phyloP scores from a whole-genome alignment of 1,284 basidiomycete genomes.

The Ceratobasidium sp. region DNA sequence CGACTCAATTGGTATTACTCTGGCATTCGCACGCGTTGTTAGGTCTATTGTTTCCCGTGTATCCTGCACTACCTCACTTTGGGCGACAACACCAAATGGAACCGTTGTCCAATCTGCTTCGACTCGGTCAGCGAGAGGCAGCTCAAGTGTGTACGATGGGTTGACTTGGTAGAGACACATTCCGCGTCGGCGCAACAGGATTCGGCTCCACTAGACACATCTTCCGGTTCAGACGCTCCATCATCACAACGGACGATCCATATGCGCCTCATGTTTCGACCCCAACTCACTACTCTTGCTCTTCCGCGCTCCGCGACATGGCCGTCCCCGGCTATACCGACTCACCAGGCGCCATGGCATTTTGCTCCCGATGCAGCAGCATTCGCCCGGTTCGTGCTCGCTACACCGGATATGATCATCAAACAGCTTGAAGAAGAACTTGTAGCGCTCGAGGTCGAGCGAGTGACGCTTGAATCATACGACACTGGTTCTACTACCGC shows the following conservation, averaged over 20 bases:
- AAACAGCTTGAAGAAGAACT: slow-evolving; percentile 79
- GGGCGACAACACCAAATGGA: slow-evolving; percentile 83
- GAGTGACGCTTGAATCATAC: slow-evolving; percentile 61
- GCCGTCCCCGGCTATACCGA: slow-evolving; percentile 92
- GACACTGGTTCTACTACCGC: background rate
- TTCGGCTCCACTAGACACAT: background rate
- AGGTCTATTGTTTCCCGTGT: slow-evolving; percentile 92
- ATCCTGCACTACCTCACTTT: slow-evolving; percentile 91
- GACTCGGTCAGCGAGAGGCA: slow-evolving; percentile 92
- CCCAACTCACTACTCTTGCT: slow-evolving; percentile 95
- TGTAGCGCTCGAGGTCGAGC: slow-evolving; percentile 75
- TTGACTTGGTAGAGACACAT: slow-evolving; percentile 59
- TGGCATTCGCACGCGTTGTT: slow-evolving; percentile 36
- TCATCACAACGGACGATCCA: slow-evolving; percentile 58
- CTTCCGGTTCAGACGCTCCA: slow-evolving; percentile 46
- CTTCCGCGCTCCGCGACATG: slow-evolving; percentile 91
- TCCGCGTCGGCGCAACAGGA: background rate
- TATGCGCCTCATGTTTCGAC: slow-evolving; percentile 92
- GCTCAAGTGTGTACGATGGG: slow-evolving; percentile 92
- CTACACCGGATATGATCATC: slow-evolving; percentile 85
- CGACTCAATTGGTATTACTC: slow-evolving; percentile 43
- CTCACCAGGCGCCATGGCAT: slow-evolving; percentile 92
- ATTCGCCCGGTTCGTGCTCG: slow-evolving; percentile 96
- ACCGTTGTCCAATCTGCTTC: slow-evolving; percentile 94
- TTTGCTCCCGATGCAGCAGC: slow-evolving; percentile 92